Evolutionary conservation across 2,329 filamentous ascomycete species (phyloP), one percentile per base, ranked within the genome.

Genomic region (Ophiosphaerella herpotricha): DNA sequence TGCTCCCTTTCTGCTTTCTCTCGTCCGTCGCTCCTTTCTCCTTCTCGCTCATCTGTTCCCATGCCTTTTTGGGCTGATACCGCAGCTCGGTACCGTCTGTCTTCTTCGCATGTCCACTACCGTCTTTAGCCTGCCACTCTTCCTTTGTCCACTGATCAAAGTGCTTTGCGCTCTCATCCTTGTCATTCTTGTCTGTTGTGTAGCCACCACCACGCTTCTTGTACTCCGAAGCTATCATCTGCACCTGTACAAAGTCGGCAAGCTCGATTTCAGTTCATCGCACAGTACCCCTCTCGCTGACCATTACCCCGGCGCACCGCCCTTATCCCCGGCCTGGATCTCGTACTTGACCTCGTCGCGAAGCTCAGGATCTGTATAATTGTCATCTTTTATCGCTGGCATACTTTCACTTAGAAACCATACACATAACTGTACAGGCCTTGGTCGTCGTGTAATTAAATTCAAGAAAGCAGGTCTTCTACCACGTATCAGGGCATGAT

Each of bases 51-150:
- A 80, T 75, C 40, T 76, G 59, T 59, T 80, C 76, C 78, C 77
- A 79, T 1, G 77, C 77, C 52, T 77, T 74, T 61, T 78, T 78
- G 1, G 78, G 37, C 21, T 24, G 35, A 75, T 39, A 78, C 68
- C 69, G 43, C 13, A 16, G 35, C 16, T 38, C 14, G 11, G 35
- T 38, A 16, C 35, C 35, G 21, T 38, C 35, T 11, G 13, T 11
- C 9, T 77, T 60, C 49, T 75, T 76, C 1, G 78, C 77, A n/a
- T 72, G 64, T 0, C 72, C 77, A 6, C 67, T 71, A 1, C 77
- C 77, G 39, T 80, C 77, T 49, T 78, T 79, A 0, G 76, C 79
- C 66, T 79, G 76, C 76, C 77, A 79, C 5, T 80, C 74, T 46
- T 80, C 78, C n/a, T 78, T 66, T 0, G 64, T 70, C 77, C 78